These are phyloP conservation scores for Hamamelis virginiana DNA, from an alignment of 164 flowering plant genomes.

Conservation along the genomic window DNA sequence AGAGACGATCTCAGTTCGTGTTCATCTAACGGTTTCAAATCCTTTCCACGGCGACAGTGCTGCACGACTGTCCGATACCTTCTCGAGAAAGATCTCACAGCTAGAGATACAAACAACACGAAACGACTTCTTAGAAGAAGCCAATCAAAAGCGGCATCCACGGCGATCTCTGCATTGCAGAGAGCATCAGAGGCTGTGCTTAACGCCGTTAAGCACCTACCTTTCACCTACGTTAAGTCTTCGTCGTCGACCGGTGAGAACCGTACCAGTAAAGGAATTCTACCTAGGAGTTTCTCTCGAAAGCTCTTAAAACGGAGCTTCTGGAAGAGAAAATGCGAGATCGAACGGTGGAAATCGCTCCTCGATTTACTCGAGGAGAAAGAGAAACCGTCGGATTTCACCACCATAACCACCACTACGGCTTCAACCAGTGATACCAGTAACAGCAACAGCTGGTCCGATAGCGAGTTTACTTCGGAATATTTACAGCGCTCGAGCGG, in stretches of 20 bases:
- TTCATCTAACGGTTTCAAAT: constrained; percentile 65
- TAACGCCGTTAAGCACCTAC: constrained; percentile 49
- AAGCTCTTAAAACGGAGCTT: constrained; percentile 40
- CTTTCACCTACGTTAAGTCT: constrained; percentile 27
- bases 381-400: constrained; percentile 25
- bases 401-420: not conserved
- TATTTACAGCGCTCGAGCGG: constrained; percentile 26
- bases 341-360: constrained; percentile 50
- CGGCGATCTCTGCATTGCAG: constrained; percentile 45
- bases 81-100: constrained; percentile 47
- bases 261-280: constrained; percentile 17
- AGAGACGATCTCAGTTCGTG: constrained; percentile 64
- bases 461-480: constrained; percentile 38
- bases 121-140: constrained; percentile 17
- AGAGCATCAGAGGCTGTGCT: constrained; percentile 54
- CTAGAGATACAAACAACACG: constrained; percentile 1
- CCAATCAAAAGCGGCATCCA: constrained; percentile 25
- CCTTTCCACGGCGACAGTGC: constrained; percentile 53
- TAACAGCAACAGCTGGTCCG: constrained; percentile 41
- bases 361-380: constrained; percentile 32
- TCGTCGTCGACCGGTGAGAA: constrained; percentile 6
- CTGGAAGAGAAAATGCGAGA: constrained; percentile 35
- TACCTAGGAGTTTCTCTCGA: constrained; percentile 43
- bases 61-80: constrained; percentile 48
- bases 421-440: constrained; percentile 2